phyloP scores from a whole-genome alignment of 2,329 filamentous ascomycete species.

The Hypoxylon rubiginosum region DNA sequence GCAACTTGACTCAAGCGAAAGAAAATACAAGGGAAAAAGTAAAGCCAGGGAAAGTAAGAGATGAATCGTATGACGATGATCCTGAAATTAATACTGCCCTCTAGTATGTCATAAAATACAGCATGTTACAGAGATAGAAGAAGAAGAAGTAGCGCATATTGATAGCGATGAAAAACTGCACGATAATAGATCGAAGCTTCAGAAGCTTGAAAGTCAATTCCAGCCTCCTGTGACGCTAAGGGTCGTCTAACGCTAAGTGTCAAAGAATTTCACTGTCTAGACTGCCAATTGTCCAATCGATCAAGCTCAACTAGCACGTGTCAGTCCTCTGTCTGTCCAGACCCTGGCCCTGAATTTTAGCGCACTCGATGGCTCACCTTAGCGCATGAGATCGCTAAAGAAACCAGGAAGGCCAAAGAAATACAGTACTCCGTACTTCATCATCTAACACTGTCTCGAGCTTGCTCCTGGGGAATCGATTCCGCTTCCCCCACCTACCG shows the following conservation, averaged over 20 bases:
- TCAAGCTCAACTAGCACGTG: constrained; percentile 32
- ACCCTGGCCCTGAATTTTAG: constrained; percentile 27
- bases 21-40: background rate
- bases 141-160: background rate
- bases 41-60: constrained; percentile 6
- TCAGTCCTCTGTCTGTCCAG: constrained; percentile 23
- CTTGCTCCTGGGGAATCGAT: constrained; percentile 19
- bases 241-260: constrained; percentile 5
- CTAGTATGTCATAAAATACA: constrained; percentile 3
- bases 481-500: constrained; percentile 26
- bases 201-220: constrained; percentile 16
- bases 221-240: constrained; percentile 34
- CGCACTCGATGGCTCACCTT: constrained; percentile 7
- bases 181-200: constrained; percentile 12
- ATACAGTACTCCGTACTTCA: constrained; percentile 36
- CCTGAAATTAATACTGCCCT: constrained; percentile 5
- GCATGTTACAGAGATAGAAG: background rate
- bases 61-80: constrained; percentile 10
- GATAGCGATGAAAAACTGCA: constrained; percentile 2
- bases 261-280: constrained; percentile 2
- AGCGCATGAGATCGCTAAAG: constrained; percentile 23
- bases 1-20: background rate
- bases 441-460: background rate
- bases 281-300: constrained; percentile 38
- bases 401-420: constrained; percentile 16